Evolutionary conservation across 148 eudicot genomes (phyloP).

Genomic region (Euryodendron excelsum): DNA sequence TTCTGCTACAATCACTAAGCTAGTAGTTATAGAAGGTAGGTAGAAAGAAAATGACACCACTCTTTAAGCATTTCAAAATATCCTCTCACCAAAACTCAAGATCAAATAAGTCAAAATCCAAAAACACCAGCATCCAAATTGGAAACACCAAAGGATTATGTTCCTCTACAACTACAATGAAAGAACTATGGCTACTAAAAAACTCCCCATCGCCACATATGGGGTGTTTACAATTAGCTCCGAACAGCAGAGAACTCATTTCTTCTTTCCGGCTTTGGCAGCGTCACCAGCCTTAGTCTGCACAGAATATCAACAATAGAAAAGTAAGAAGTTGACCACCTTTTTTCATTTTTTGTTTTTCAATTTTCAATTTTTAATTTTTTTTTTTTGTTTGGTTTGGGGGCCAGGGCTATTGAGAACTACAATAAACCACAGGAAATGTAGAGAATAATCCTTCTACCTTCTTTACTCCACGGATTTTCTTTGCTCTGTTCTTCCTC

Average conservation of each 20-base stretch:
- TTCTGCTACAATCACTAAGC: too few species aligned
- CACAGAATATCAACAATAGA: background rate
- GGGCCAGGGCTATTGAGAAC: too few species aligned
- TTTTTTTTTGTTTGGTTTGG: background rate
- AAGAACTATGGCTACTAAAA: background rate
- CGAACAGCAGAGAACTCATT: slow-evolving; percentile 5
- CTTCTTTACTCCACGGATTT: slow-evolving; percentile 46
- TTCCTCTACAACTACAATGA: too few species aligned
- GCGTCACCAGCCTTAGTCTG: slow-evolving; percentile 43
- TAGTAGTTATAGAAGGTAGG: too few species aligned
- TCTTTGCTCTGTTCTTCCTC: slow-evolving; percentile 47
- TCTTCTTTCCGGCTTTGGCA: slow-evolving; percentile 37
- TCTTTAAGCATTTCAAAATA: too few species aligned
- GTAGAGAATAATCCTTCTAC: background rate
- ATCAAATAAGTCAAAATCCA: too few species aligned
- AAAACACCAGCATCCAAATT: too few species aligned
- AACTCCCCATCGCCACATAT: background rate
- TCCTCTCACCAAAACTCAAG: too few species aligned
- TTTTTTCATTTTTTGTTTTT: too few species aligned
- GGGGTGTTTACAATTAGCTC: background rate
- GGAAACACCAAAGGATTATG: too few species aligned
- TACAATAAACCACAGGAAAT: background rate
- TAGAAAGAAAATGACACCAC: too few species aligned
- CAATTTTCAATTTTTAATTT: too few species aligned
- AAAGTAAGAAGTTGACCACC: background rate